A percentile compares a stretch with the other conserved stretches of the same genome.
These are phyloP conservation scores for Thermomyces lanuginosus DNA, from an alignment of 2,329 filamentous ascomycete genomes.

Conservation along the genomic window DNA sequence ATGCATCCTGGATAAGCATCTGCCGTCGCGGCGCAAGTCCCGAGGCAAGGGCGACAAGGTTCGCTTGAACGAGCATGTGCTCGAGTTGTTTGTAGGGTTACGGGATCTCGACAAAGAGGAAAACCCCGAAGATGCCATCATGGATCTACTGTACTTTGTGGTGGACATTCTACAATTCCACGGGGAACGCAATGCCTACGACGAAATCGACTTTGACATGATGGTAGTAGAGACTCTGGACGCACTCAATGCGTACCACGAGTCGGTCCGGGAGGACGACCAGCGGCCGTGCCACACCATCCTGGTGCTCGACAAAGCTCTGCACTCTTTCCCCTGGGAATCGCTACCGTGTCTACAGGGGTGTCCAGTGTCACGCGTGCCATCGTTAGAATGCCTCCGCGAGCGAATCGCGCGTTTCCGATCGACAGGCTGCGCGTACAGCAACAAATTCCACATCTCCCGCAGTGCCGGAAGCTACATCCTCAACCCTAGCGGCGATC, in stretches of 20 bases:
- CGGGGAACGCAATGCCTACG: constrained; percentile 88
- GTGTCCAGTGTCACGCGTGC: constrained; percentile 68
- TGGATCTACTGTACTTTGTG: constrained; percentile 86
- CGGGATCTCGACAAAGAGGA: constrained; percentile 54
- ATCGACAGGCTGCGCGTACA: constrained; percentile 8
- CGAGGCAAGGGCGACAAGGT: constrained; percentile 36
- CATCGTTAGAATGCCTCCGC: constrained; percentile 67
- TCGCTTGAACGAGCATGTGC: constrained; percentile 47
- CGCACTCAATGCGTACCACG: constrained; percentile 64
- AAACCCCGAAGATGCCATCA: constrained; percentile 78
- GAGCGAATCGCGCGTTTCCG: constrained; percentile 49
- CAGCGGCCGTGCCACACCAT: constrained; percentile 49
- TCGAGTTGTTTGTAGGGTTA: constrained; percentile 79
- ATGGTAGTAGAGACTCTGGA: constrained; percentile 83
- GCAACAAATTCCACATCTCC: constrained; percentile 36
- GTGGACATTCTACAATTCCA: constrained; percentile 94
- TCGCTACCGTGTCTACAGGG: constrained; percentile 72
- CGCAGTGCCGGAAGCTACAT: constrained; percentile 45
- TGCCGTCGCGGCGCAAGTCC: constrained; percentile 59
- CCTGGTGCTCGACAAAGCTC: constrained; percentile 73
- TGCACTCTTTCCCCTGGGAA: constrained; percentile 92
- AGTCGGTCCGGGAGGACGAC: constrained; percentile 21
- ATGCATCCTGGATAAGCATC: constrained; percentile 60
- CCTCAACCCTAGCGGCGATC: constrained; percentile 74
- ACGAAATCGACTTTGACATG: constrained; percentile 87